Evolutionary conservation across 1,284 basidiomycete genomes (phyloP).

Genomic region (Microstroma glucosiphilum): DNA sequence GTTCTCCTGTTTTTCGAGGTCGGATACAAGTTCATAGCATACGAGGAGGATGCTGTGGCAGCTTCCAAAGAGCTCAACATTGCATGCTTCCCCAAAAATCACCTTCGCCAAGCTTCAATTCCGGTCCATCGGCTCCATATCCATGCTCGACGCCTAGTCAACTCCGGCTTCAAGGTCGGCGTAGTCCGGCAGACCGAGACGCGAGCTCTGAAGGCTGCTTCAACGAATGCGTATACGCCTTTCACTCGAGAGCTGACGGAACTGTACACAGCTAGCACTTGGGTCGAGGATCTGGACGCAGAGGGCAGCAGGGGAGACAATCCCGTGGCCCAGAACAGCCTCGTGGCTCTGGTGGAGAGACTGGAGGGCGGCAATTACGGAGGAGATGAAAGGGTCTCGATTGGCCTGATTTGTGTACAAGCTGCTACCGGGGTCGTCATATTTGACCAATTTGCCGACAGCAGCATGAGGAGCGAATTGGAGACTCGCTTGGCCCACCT

Average conservation of each 20-base stretch:
- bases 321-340: constrained; percentile 17
- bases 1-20: constrained; percentile 74
- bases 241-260: constrained; percentile 76
- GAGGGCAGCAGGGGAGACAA: constrained; percentile 61
- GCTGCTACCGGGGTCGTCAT: constrained; percentile 79
- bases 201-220: constrained; percentile 82
- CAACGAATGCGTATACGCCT: constrained; percentile 52
- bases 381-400: constrained; percentile 59
- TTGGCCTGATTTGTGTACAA: constrained; percentile 73
- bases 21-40: constrained; percentile 61
- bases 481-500: constrained; percentile 47
- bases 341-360: constrained; percentile 61
- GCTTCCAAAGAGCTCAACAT: constrained; percentile 78
- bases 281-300: constrained; percentile 63
- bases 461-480: constrained; percentile 34
- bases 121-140: constrained; percentile 74
- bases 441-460: constrained; percentile 67
- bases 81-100: constrained; percentile 19
- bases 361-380: constrained; percentile 55
- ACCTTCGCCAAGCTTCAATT: constrained; percentile 64
- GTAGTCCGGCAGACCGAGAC: constrained; percentile 79
- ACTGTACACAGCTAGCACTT: constrained; percentile 84
- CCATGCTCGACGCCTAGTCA: constrained; percentile 73
- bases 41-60: constrained; percentile 80
- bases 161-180: constrained; percentile 76